Evolutionary conservation across 2,329 filamentous ascomycete genomes (phyloP).

Genomic region (Diplocarpon rosae): DNA sequence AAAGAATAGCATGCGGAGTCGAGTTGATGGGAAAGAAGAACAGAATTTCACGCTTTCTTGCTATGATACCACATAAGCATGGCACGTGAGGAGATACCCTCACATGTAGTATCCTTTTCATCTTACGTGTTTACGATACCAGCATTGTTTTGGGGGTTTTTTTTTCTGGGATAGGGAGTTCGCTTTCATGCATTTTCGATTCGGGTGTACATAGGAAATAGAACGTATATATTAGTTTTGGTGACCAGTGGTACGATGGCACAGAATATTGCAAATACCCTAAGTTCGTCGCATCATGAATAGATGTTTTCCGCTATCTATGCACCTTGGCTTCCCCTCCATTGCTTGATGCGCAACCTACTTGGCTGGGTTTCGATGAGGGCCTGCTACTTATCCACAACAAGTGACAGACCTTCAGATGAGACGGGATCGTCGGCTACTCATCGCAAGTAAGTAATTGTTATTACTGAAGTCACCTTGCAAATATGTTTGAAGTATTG

Average conservation of each 20-base stretch:
- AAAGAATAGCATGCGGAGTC: conserved; percentile 3
- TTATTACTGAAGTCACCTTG: no score
- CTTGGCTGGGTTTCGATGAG: no score
- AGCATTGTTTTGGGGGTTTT: conserved; percentile 2
- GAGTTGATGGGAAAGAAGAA: background rate
- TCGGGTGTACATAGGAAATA: conserved; percentile 2
- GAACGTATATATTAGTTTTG: background rate
- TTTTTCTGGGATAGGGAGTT: background rate
- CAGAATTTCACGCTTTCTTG: conserved; percentile 3
- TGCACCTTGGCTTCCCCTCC: no score
- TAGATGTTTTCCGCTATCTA: no score
- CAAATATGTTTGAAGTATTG: no score
- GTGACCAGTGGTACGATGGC: background rate
- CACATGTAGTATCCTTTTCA: conserved; percentile 1
- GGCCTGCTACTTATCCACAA: no score
- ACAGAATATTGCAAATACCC: no score
- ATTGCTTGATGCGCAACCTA: no score
- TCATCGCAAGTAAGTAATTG: no score
- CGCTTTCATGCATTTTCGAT: background rate
- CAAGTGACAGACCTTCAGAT: no score
- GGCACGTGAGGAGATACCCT: background rate
- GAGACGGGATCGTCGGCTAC: no score
- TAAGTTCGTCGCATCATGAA: no score
- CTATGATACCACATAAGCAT: conserved; percentile 7
- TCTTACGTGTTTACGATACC: conserved; percentile 7